These are phyloP conservation scores for Lyophyllum shimeji DNA, from an alignment of 768 basidiomycete species.

Conservation along the genomic window DNA sequence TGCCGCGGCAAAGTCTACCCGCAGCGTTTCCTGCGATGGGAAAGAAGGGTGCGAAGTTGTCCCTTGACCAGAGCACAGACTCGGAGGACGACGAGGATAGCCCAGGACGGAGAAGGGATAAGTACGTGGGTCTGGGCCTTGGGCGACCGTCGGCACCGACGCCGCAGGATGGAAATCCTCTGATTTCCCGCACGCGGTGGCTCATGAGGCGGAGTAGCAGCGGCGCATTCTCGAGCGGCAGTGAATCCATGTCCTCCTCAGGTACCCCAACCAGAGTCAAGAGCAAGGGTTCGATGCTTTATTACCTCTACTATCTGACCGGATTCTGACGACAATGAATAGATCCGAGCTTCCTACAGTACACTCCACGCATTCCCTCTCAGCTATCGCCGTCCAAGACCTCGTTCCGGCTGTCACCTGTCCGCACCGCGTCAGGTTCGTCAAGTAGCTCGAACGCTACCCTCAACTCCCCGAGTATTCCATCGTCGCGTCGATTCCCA, in stretches of 20 bases:
- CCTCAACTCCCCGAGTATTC: conserved; percentile 43
- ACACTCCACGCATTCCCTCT: conserved; percentile 45
- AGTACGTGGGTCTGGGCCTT: conserved; percentile 65
- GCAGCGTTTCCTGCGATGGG: conserved; percentile 59
- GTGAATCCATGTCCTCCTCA: conserved; percentile 56
- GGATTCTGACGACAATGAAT: conserved; percentile 5
- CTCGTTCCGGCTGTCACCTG: conserved; percentile 34
- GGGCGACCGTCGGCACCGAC: conserved; percentile 49
- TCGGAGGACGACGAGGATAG: conserved; percentile 69
- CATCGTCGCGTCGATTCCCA: conserved; percentile 25
- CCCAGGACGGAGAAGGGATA: conserved; percentile 54
- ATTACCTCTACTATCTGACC: conserved; percentile 3
- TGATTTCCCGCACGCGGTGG: conserved; percentile 52
- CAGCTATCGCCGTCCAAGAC: conserved; percentile 49
- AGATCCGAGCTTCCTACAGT: conserved; percentile 55
- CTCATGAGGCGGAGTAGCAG: conserved; percentile 78
- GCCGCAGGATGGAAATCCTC: conserved; percentile 25
- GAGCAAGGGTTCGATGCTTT: conserved; percentile 40
- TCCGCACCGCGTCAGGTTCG: conserved; percentile 58
- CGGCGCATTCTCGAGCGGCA: conserved; percentile 77
- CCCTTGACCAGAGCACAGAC: conserved; percentile 47
- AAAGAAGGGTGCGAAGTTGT: conserved; percentile 26
- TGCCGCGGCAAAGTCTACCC: conserved; percentile 71
- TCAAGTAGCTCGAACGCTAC: conserved; percentile 51
- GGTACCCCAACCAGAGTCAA: conserved; percentile 65